Percentiles rank a stretch among this genome's conserved stretches.
phyloP scores from a whole-genome alignment of 2,329 filamentous ascomycete genomes.

The Xylariomycetidae sp. region DNA sequence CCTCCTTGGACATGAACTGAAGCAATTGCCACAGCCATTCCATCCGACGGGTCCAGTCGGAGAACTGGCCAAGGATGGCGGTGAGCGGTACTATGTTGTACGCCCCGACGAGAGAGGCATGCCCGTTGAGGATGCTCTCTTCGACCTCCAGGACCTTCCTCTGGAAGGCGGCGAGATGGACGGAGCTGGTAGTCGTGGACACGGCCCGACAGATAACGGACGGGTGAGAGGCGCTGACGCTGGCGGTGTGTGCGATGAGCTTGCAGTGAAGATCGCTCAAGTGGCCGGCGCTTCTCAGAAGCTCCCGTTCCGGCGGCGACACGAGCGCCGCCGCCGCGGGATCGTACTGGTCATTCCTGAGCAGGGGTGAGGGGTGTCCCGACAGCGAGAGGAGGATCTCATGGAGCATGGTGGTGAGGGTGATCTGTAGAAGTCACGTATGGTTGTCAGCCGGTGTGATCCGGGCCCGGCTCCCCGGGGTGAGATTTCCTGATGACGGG shows the following conservation, averaged over 20 bases:
- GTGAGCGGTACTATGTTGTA: slow-evolving; percentile 93
- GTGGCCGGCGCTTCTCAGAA: slow-evolving; percentile 71
- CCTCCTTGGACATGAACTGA: slow-evolving; percentile 57
- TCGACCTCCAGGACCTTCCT: slow-evolving; percentile 82
- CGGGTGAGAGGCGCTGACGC: slow-evolving; percentile 65
- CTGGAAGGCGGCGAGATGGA: slow-evolving; percentile 77
- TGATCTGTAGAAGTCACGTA: no score
- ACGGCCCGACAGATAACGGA: slow-evolving; percentile 86
- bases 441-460: no score
- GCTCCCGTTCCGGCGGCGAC: slow-evolving; percentile 76
- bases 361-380: slow-evolving; percentile 85
- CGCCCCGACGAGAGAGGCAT: slow-evolving; percentile 77
- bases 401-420: slow-evolving; percentile 71
- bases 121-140: slow-evolving; percentile 66
- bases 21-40: slow-evolving; percentile 79
- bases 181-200: slow-evolving; percentile 68
- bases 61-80: slow-evolving; percentile 76
- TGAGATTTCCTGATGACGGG: slow-evolving; percentile 3
- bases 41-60: slow-evolving; percentile 78
- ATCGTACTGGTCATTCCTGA: slow-evolving; percentile 51
- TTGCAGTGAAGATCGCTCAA: slow-evolving; percentile 74
- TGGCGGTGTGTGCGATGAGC: slow-evolving; percentile 61
- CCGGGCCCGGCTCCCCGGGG: no score
- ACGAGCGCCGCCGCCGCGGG: slow-evolving; percentile 44
- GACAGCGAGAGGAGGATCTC: slow-evolving; percentile 96